Conservation (phyloP, 805 yeast species). For the Isabelozyma pseudorhagii region DNA sequence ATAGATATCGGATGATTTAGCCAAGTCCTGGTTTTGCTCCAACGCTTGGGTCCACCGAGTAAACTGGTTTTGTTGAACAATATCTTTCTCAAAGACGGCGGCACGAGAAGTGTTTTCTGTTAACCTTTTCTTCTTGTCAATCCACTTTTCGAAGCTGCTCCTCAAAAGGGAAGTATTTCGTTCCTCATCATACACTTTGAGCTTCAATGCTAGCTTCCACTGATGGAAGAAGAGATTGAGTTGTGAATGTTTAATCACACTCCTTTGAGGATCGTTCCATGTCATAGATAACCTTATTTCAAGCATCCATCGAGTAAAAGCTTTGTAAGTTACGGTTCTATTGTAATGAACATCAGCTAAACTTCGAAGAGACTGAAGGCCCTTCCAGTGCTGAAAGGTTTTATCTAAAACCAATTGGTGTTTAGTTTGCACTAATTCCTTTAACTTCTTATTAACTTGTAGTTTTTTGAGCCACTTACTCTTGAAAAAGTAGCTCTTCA, state of each 20-base stretch:
- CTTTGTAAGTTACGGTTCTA: background rate
- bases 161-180: background rate
- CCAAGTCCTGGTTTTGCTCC: conserved; percentile 4
- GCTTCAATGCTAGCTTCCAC: conserved; percentile 12
- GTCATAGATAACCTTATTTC: background rate
- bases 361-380: conserved; percentile 1
- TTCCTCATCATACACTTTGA: background rate
- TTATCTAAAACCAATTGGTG: conserved; percentile 1
- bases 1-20: conserved; percentile 14
- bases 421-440: conserved; percentile 2
- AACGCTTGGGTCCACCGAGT: conserved; percentile 3
- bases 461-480: conserved; percentile 13
- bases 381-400: conserved; percentile 11
- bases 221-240: conserved; percentile 2
- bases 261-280: background rate
- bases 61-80: background rate
- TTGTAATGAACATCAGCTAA: conserved; percentile 7
- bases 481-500: conserved; percentile 8
- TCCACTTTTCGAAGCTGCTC: background rate
- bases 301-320: background rate
- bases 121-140: background rate
- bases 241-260: background rate
- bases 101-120: background rate
- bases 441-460: conserved; percentile 5
- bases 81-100: background rate